Evolutionary conservation across 2,329 filamentous ascomycete genomes (phyloP), one percentile per base, ranked within the genome.

Genomic region (Mariannaea sp.): DNA sequence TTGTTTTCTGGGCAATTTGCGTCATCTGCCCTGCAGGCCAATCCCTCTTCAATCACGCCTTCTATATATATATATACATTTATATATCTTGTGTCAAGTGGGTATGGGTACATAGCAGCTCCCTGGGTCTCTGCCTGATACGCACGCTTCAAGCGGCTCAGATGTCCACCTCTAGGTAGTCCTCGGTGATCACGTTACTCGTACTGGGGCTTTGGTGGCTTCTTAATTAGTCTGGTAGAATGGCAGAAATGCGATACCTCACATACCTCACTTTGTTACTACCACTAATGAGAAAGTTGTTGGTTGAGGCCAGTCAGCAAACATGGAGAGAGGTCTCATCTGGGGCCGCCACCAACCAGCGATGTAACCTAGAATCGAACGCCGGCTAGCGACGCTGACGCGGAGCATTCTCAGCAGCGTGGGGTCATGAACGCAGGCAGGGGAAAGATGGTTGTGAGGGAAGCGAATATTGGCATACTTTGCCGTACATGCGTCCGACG

Each of bases 311-410:
- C 24, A 9, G 12, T 12, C n/a, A 17, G 39, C 29, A 27, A 24
- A 29, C 39, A 29, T 22, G 39, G 22, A 16, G 24, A 12, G 22
- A 41, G 39, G 39, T 27, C 22, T 41, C 39, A 27, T 41, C 19
- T 17, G 39, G 22, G 38, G 49, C 22, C 33, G 38, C 19, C 43
- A 33, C 22, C 50, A 48, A 29, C 24, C 20, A 38, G 16, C 27
- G 20, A 49, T 53, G 45, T 26, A 42, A 51, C 22, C 33, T 46
- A 14, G 30, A 36, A 43, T 50, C 17, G 39, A 59, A 42, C 36
- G 38, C 49, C 42, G 19, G 48, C n/a, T 49, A 32, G 26, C 42
- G 48, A 51, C 51, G 51, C 35, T 57, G 59, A 60, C 57, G 59
- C 42, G 38, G 39, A 44, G 29, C 38, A 38, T 42, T 45, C 44